Percentiles rank a stretch among this genome's conserved stretches.
Evolutionary conservation across 192 early-diverging fungal species (phyloP).

Genomic region (Coemansia javaensis): DNA sequence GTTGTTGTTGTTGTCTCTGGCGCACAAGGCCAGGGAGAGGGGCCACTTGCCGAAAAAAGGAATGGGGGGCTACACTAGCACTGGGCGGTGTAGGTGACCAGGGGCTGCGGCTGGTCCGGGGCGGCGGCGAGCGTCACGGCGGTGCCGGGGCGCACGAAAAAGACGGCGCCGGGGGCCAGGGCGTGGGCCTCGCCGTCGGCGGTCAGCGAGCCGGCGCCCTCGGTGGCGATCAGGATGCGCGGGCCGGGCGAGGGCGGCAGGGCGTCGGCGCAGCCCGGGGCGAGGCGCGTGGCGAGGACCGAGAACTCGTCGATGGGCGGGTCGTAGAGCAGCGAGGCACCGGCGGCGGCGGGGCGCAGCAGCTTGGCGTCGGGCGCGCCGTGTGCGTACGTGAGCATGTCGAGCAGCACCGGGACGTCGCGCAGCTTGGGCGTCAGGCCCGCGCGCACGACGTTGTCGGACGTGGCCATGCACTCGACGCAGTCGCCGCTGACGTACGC

Average conservation of each 20-base stretch:
- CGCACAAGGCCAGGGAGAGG: too few relatives aligned
- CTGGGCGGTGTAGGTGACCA: constrained; percentile 7
- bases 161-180: constrained; percentile 66
- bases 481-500: constrained; percentile 95
- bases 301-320: constrained; percentile 97
- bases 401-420: constrained; percentile 79
- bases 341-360: constrained; percentile 57
- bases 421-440: constrained; percentile 93
- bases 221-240: constrained; percentile 77
- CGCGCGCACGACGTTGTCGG: constrained; percentile 94
- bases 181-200: constrained; percentile 25
- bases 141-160: constrained; percentile 67
- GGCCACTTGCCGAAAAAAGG: too few relatives aligned
- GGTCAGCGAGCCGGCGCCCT: constrained; percentile 59
- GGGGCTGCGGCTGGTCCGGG: not conserved
- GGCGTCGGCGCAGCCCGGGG: constrained; percentile 44
- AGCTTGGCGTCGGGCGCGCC: constrained; percentile 78
- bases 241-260: constrained; percentile 69
- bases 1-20: too few relatives aligned
- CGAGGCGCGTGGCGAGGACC: constrained; percentile 63
- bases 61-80: too few relatives aligned
- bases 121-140: not conserved
- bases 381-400: constrained; percentile 89
- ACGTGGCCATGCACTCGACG: constrained; percentile 97
- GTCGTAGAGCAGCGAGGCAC: constrained; percentile 71